Conservation (phyloP, 1,284 basidiomycete species). For the Tylopilus sp. region DNA sequence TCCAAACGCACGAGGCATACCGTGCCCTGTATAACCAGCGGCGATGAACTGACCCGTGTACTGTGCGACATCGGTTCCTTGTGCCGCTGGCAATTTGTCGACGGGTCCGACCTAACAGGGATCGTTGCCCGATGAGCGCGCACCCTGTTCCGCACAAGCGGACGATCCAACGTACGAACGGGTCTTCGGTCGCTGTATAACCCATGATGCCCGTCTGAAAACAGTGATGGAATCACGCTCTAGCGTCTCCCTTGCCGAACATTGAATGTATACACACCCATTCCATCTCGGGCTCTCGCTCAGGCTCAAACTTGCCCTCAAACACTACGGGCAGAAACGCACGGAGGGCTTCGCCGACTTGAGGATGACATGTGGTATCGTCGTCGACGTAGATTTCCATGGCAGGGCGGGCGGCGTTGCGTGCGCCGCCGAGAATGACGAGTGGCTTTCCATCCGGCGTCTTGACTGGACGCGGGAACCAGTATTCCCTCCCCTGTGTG, state of each 20-base stretch:
- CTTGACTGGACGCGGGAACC: slow-evolving; percentile 67
- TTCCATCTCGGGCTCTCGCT: slow-evolving; percentile 61
- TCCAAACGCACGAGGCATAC: slow-evolving; percentile 74
- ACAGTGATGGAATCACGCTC: background rate
- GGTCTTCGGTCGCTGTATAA: slow-evolving; percentile 60
- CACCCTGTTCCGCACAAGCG: background rate
- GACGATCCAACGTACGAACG: slow-evolving; percentile 53
- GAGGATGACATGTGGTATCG: slow-evolving; percentile 52
- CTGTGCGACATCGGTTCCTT: slow-evolving; percentile 14
- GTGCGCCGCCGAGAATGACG: slow-evolving; percentile 71
- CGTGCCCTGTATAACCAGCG: slow-evolving; percentile 76
- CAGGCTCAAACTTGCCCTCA: slow-evolving; percentile 47
- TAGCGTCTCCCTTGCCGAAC: background rate
- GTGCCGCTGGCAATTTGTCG: slow-evolving; percentile 26
- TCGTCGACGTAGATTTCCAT: slow-evolving; percentile 58
- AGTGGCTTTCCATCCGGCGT: slow-evolving; percentile 43
- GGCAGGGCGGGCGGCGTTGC: slow-evolving; percentile 42
- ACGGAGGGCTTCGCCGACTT: slow-evolving; percentile 48
- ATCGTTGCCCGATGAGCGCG: background rate
- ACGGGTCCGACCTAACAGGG: slow-evolving; percentile 61
- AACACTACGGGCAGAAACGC: slow-evolving; percentile 59
- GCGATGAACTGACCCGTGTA: slow-evolving; percentile 66
- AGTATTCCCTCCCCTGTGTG: slow-evolving; percentile 59
- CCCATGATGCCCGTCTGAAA: slow-evolving; percentile 80
- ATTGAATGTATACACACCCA: slow-evolving; percentile 48